Percentiles rank a stretch among this genome's conserved stretches.
phyloP scores from a whole-genome alignment of 2,329 filamentous ascomycete genomes.

The Blastomyces gilchristii region DNA sequence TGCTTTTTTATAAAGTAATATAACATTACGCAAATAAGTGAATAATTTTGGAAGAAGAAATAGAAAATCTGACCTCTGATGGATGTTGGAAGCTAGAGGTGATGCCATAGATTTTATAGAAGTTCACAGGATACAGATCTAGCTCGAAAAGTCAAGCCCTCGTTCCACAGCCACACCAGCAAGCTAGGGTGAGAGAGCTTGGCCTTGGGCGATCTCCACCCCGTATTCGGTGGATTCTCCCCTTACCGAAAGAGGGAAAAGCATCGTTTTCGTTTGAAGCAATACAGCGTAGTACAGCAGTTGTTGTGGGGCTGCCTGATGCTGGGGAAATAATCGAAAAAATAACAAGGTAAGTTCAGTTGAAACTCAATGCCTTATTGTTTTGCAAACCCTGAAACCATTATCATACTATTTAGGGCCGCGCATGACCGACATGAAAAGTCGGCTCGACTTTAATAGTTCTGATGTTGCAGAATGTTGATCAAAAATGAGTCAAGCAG shows the following conservation, averaged over 20 bases:
- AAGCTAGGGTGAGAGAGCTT: neutral
- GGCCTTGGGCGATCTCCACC: neutral
- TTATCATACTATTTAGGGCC: neutral
- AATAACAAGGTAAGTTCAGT: no score
- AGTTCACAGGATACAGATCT: neutral
- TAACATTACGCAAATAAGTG: constrained; percentile 5
- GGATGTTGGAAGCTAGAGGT: neutral
- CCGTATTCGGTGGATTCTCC: neutral
- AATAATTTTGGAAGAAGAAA: neutral
- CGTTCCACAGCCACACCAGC: neutral
- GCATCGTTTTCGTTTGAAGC: no score
- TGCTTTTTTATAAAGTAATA: constrained; percentile 7
- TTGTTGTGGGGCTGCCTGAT: no score
- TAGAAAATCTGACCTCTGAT: neutral
- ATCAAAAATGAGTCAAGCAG: no score
- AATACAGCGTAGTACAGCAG: no score
- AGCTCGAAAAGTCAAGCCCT: neutral
- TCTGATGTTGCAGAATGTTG: no score
- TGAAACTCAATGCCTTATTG: no score
- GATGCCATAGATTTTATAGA: neutral
- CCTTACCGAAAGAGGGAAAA: neutral
- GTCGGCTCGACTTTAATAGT: no score
- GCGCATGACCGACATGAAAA: no score
- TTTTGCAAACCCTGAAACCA: no score
- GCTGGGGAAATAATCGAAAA: no score